phyloP scores from a whole-genome alignment of 768 basidiomycete genomes.

The Terana coerulea region DNA sequence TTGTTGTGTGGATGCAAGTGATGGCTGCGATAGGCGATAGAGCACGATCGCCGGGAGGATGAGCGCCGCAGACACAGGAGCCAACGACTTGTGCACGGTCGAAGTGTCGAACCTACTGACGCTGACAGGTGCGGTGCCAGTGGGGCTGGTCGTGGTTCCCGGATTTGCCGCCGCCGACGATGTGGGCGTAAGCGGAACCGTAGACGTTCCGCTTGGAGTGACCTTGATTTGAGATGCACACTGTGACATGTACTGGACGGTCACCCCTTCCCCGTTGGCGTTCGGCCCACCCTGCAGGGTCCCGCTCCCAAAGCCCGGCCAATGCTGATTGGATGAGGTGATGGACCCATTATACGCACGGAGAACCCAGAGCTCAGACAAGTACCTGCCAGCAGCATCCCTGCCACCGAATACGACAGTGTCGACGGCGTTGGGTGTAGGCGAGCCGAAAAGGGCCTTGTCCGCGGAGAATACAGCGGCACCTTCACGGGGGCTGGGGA shows the following conservation, averaged over 20 bases:
- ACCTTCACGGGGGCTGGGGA: conserved; percentile 69
- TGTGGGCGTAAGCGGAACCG: background rate
- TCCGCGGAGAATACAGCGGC: conserved; percentile 58
- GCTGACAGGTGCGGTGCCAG: conserved; percentile 4
- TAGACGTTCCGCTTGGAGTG: background rate
- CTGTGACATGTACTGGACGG: conserved; percentile 49
- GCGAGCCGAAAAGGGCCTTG: conserved; percentile 52
- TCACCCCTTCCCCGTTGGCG: conserved; percentile 68
- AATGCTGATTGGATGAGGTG: conserved; percentile 48
- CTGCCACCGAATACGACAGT: conserved; percentile 78
- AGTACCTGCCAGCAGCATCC: conserved; percentile 59
- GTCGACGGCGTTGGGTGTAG: conserved; percentile 50
- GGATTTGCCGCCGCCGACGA: too few relatives aligned
- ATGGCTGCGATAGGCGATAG: conserved; percentile 38
- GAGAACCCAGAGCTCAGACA: conserved; percentile 77
- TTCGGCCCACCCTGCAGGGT: conserved; percentile 55
- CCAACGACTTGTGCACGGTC: conserved; percentile 40
- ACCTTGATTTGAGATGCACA: conserved; percentile 53
- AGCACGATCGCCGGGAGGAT: conserved; percentile 40
- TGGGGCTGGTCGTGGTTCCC: too few relatives aligned
- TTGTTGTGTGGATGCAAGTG: conserved; percentile 23
- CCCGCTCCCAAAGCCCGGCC: conserved; percentile 67
- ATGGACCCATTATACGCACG: conserved; percentile 65
- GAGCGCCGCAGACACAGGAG: conserved; percentile 46
- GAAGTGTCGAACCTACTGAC: conserved; percentile 31